Percentiles rank a stretch among this genome's conserved stretches.
These are phyloP conservation scores for Sicyos edulis DNA, from an alignment of 306 rosid species.

Conservation along the genomic window DNA sequence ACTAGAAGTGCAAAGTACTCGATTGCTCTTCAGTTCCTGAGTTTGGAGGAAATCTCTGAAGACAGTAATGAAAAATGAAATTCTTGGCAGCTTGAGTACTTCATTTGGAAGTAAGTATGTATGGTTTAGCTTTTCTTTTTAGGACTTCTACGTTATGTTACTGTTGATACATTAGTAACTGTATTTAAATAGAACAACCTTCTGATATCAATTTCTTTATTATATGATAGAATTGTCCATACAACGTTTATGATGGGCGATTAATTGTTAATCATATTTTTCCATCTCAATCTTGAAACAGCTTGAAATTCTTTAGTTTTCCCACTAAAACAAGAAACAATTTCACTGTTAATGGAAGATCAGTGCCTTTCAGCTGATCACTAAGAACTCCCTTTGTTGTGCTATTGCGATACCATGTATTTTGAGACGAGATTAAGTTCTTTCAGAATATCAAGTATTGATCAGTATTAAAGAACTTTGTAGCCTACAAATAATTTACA, in stretches of 20 bases:
- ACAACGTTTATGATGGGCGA: neutral
- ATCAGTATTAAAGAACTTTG: neutral
- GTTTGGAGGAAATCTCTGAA: conserved; percentile 43
- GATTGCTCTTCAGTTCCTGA: conserved; percentile 68
- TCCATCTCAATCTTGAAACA: neutral
- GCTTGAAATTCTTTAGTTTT: neutral
- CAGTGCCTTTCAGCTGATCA: neutral
- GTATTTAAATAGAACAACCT: neutral
- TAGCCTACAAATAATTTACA: conserved; percentile 6
- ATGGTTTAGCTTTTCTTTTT: neutral
- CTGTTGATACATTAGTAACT: neutral
- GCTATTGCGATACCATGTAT: neutral
- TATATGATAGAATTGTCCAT: neutral
- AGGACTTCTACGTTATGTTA: neutral
- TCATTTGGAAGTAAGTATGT: conserved; percentile 15
- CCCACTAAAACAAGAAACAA: neutral
- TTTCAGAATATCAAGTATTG: neutral
- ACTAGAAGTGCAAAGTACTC: conserved; percentile 58
- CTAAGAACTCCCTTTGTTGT: neutral
- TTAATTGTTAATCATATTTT: too few relatives aligned
- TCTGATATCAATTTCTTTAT: neutral
- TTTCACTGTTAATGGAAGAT: neutral
- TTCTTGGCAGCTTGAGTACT: conserved; percentile 1
- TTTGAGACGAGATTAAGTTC: neutral
- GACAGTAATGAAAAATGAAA: conserved; percentile 24